These are phyloP conservation scores for Candida endomychidarum DNA, from an alignment of 805 yeast genomes.

Conservation along the genomic window DNA sequence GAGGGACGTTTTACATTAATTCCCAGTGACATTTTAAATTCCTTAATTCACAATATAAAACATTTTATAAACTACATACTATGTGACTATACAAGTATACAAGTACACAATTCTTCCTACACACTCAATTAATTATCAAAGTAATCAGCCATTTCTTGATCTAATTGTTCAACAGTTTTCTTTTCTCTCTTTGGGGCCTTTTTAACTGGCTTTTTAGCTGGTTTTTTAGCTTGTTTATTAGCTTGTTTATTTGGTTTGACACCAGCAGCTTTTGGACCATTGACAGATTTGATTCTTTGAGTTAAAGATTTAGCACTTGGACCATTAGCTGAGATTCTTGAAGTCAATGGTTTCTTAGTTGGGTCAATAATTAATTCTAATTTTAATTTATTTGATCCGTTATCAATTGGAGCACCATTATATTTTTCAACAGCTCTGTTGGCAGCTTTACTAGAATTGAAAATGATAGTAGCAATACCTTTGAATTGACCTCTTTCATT, in stretches of 20 bases:
- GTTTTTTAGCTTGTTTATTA: too few relatives aligned
- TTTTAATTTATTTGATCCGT: slow-evolving; percentile 74
- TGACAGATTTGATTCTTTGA: slow-evolving; percentile 23
- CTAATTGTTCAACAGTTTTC: slow-evolving; percentile 90
- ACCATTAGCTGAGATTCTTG: slow-evolving; percentile 63
- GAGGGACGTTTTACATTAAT: too few relatives aligned
- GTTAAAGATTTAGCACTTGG: slow-evolving; percentile 18
- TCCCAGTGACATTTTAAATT: too few relatives aligned
- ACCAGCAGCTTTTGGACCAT: slow-evolving; percentile 9
- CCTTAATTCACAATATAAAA: too few relatives aligned
- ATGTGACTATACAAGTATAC: slow-evolving; percentile 1
- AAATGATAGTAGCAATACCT: slow-evolving; percentile 87
- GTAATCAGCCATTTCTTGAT: slow-evolving; percentile 97
- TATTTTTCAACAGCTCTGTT: slow-evolving; percentile 75
- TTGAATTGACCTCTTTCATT: slow-evolving; percentile 86
- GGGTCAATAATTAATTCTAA: slow-evolving; percentile 87
- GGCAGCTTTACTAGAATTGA: slow-evolving; percentile 69
- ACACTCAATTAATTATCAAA: slow-evolving; percentile 46
- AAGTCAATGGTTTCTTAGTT: slow-evolving; percentile 66
- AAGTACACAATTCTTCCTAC: too few relatives aligned
- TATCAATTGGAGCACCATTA: slow-evolving; percentile 92
- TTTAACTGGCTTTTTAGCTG: slow-evolving; percentile 32
- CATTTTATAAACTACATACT: background rate
- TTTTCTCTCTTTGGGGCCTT: slow-evolving; percentile 43
- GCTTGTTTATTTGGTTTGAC: too few relatives aligned